A percentile compares a stretch with the other conserved stretches of the same genome.
Evolutionary conservation across 371 early-diverging fungal genomes (phyloP).

Genomic region (Mortierella sp.): DNA sequence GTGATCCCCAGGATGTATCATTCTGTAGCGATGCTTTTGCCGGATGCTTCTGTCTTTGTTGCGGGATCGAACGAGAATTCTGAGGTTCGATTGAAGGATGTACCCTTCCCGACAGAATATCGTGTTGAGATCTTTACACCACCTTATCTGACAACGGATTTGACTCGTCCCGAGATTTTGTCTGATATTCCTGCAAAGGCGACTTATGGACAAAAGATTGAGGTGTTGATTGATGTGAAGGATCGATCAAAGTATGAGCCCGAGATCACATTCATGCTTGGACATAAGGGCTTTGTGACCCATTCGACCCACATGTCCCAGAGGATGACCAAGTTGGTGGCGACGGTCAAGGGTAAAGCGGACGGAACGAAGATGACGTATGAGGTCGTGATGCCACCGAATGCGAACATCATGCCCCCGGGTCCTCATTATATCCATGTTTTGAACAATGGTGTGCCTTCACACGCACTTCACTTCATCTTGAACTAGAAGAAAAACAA

Average conservation of each 20-base stretch:
- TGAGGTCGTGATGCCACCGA: slow-evolving; percentile 61
- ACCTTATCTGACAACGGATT: slow-evolving; percentile 62
- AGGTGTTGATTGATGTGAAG: slow-evolving; percentile 42
- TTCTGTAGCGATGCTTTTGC: slow-evolving; percentile 68
- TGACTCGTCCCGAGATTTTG: slow-evolving; percentile 58
- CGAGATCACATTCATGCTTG: slow-evolving; percentile 17
- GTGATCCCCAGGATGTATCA: slow-evolving; percentile 74
- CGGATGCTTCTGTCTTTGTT: slow-evolving; percentile 60
- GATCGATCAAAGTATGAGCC: slow-evolving; percentile 19
- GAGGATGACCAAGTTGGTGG: slow-evolving; percentile 57
- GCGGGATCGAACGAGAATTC: slow-evolving; percentile 53
- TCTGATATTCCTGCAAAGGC: slow-evolving; percentile 60
- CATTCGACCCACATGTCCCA: slow-evolving; percentile 74
- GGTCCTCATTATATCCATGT: slow-evolving; percentile 66
- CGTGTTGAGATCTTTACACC: slow-evolving; percentile 70
- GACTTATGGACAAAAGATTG: slow-evolving; percentile 53
- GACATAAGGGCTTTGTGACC: slow-evolving; percentile 68
- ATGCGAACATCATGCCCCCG: slow-evolving; percentile 66
- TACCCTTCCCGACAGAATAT: slow-evolving; percentile 65
- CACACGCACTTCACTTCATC: slow-evolving; percentile 16
- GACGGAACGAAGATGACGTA: slow-evolving; percentile 39
- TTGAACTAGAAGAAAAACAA: slow-evolving; percentile 25
- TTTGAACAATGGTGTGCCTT: slow-evolving; percentile 66
- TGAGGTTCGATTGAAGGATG: slow-evolving; percentile 9
- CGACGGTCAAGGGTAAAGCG: slow-evolving; percentile 35